These are phyloP conservation scores for Hexamita inflata DNA, from an alignment of 208 protist species.

Conservation along the genomic window DNA sequence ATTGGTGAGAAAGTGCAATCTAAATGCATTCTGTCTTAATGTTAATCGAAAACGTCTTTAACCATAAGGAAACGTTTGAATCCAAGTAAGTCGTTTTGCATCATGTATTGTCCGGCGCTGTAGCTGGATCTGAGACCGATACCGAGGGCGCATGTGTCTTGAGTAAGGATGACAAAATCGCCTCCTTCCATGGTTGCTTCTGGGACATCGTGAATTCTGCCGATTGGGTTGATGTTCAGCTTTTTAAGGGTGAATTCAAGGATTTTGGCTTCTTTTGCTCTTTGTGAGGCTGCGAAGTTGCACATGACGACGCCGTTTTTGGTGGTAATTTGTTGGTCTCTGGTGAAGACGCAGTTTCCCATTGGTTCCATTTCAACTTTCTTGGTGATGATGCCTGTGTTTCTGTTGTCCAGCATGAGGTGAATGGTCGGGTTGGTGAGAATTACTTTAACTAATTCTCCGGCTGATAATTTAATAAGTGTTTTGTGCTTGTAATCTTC, in stretches of 20 bases:
- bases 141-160: conserved; percentile 55
- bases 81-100: conserved; percentile 61
- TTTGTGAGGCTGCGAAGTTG: conserved; percentile 45
- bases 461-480: conserved; percentile 35
- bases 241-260: conserved; percentile 55
- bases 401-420: neutral
- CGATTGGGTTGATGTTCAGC: conserved; percentile 54
- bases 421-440: conserved; percentile 39
- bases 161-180: conserved; percentile 53
- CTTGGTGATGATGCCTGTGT: conserved; percentile 19
- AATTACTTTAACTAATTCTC: conserved; percentile 48
- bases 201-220: conserved; percentile 43
- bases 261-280: conserved; percentile 48
- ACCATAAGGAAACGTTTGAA: conserved; percentile 55
- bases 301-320: conserved; percentile 51
- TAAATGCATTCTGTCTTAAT: conserved; percentile 52
- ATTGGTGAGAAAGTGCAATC: conserved; percentile 50
- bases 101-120: conserved; percentile 52
- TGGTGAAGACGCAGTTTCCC: conserved; percentile 56
- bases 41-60: conserved; percentile 44
- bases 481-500: conserved; percentile 48
- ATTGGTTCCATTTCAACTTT: conserved; percentile 32
- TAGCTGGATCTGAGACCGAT: conserved; percentile 56
- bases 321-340: conserved; percentile 63
- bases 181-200: conserved; percentile 57